Evolutionary conservation across 75 land plant species (phyloP), one percentile per base, ranked within the genome.

Genomic region (Sequoia sempervirens): DNA sequence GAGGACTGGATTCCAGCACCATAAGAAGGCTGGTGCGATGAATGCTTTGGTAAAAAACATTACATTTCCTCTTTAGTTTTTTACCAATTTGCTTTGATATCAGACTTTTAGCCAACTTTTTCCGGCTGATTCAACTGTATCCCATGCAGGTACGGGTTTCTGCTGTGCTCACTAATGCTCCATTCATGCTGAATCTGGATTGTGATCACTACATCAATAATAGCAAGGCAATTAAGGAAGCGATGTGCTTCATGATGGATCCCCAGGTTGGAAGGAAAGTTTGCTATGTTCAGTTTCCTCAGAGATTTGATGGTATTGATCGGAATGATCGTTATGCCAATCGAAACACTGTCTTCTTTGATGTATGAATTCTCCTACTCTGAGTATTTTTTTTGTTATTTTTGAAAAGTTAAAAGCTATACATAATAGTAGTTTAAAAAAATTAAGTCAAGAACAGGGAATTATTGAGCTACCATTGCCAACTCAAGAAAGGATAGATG

Each of bases 21-120:
- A 94, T 88, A 94, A 94, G 87, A 94, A 94, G 85, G 96, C 96
- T 26, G 96, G 96, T 45, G 96, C 96, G 58, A 93, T 93, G 96
- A 94, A 94, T 86, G 91, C 96, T 38, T 76, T 93, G 91, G 96
- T 94, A 91, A 82, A 32, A 5, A 2, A 2, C 75, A 7, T 72
- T 11, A 4, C 32, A 80, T 80, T 70, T 68, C 23, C 56, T 79
- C 23, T 30, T 53, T 54, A 1, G 1, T 0, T 13, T 45, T 32
- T 50, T 32, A 2, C 68, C 37, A 32, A 23, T 40, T 43, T 79
- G 2, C 37, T 79, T 47, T 54, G 15, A 32, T 14, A 52, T 32
- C 37, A 66, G 82, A 12, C 40, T 68, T 28, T 56, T 72, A 32
- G 38, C 36, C 12, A 11, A 30, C 26, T 12, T 28, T 10, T 66